Evolutionary conservation across 345 rosid species (phyloP), one percentile per base, ranked within the genome.

Genomic region (Citrus glauca): DNA sequence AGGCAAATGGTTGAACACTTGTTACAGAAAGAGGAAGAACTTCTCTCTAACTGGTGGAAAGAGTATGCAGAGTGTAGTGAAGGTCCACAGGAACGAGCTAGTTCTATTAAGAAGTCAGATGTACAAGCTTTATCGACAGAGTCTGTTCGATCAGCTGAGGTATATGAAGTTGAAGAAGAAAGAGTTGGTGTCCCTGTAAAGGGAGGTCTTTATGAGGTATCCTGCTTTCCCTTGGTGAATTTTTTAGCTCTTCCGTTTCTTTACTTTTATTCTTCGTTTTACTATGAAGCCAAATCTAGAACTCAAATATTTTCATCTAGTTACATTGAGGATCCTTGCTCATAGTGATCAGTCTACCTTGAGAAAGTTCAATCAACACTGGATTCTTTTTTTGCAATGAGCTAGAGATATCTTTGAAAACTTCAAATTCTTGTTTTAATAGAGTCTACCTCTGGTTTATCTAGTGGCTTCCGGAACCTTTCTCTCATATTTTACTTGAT

Each of bases 41-140:
- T 96, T 88, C 92, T 96, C 38, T 92, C 98, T 82, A 81, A 81
- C 74, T 96, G 99, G 99, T 96, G 99, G 99, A 88, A 84, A 86
- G 99, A 94, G 87, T 96, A 89, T 83, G 98, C 97, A n/a, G 99
- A 96, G 82, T 92, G 99, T 77, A 94, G 98, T 57, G 98, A 87
- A 83, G 99, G 99, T 60, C 99, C 99, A 13, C 73, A 57, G 57
- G 85, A 78, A 55, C 88, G 68, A 79, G 79, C 77, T 66, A 75
- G 77, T 82, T 48, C 91, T 2, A 78, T 74, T 64, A 82, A 74
- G 50, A 83, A 82, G 85, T 80, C 82, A 17, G 82, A 77, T 82
- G 57, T 19, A 72, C 79, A 64, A 77, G 86, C 77, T 42, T 72
- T 84, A 69, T 69, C 85, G 74, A 53, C 65, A 25, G 89, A 82